phyloP scores from a whole-genome alignment of 2,329 filamentous ascomycete species.

The Fusarium sp. region DNA sequence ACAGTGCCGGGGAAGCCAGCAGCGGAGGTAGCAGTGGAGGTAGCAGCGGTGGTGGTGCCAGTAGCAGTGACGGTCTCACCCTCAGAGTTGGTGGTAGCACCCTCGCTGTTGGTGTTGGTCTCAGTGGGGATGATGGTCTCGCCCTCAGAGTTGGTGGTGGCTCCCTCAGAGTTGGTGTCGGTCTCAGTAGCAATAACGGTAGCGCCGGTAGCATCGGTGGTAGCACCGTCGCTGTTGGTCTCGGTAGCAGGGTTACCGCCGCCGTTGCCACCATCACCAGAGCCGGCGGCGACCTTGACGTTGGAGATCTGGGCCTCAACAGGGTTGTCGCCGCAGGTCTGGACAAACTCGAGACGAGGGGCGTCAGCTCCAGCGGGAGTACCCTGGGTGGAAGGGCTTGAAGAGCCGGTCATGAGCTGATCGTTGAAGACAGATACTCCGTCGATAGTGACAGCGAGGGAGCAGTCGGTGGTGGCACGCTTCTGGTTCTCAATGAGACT shows the following conservation, averaged over 20 bases:
- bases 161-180: not conserved
- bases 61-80: slow-evolving; percentile 25
- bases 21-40: slow-evolving; percentile 42
- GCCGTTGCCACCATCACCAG: not conserved
- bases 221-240: slow-evolving; percentile 3
- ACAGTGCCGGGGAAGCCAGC: slow-evolving; percentile 36
- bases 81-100: slow-evolving; percentile 12
- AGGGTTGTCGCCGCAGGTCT: slow-evolving; percentile 21
- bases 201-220: not conserved
- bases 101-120: slow-evolving; percentile 14
- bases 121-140: not conserved
- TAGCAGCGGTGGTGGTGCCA: slow-evolving; percentile 46
- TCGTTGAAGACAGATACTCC: not conserved
- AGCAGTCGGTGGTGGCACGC: slow-evolving; percentile 21
- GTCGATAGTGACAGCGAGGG: not conserved
- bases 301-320: not conserved
- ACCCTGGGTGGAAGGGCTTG: rapidly evolving
- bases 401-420: not conserved
- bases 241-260: slow-evolving; percentile 44
- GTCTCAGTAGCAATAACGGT: not conserved
- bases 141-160: not conserved
- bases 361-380: rapidly evolving
- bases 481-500: not conserved
- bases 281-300: slow-evolving; percentile 17
- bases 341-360: slow-evolving; percentile 10